Base-by-base conservation (phyloP, 2,329 filamentous ascomycete genomes). In the Leptosphaerulina australis region DNA sequence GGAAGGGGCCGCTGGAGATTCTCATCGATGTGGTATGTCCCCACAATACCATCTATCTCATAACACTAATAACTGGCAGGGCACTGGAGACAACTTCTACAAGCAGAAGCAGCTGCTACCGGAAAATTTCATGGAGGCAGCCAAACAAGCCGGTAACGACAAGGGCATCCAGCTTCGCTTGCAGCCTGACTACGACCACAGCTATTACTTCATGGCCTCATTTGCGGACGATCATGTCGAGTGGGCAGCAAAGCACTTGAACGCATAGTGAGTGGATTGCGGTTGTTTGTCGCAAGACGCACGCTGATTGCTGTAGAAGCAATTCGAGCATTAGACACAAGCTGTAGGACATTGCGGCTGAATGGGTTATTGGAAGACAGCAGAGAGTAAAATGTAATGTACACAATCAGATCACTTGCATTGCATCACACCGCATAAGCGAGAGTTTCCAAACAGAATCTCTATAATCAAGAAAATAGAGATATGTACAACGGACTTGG, bases 21-120 rank as follows among this genome's bases (percentile, higher is more conserved):
- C 77, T 97, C 46, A 89, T 99, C 64, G 93, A 99, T 69, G 91
- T 97, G 51, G 88, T 90, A 71, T 53, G 86, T 36, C 25, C 25
- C 5, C 8, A 30, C 14, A 11, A 1, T n/a, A 2, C 22, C n/a
- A n/a, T n/a, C n/a, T n/a, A n/a, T n/a, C n/a, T n/a, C n/a, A n/a
- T n/a, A n/a, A n/a, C 41, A 10, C 49, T 63, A 39, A 64, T 28
- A 3, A 21, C n/a, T 1, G 4, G 34, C 35, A 90, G 87, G 94
- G 94, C 31, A 96, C 91, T 3, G 91, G 85, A 18, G 94, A 99
- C 79, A 91, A 93, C 76, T 99, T 97, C 75, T 97, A 97, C 79
- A 93, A 96, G 79, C 86, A 95, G 73, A 84, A 85, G 36, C 94
- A 99, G 76, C 81, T 99, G 48, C 82, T 97, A 31, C 94, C 93